These are phyloP conservation scores for Avena eriantha DNA, from an alignment of 176 grass and related monocot genomes.

Conservation along the genomic window DNA sequence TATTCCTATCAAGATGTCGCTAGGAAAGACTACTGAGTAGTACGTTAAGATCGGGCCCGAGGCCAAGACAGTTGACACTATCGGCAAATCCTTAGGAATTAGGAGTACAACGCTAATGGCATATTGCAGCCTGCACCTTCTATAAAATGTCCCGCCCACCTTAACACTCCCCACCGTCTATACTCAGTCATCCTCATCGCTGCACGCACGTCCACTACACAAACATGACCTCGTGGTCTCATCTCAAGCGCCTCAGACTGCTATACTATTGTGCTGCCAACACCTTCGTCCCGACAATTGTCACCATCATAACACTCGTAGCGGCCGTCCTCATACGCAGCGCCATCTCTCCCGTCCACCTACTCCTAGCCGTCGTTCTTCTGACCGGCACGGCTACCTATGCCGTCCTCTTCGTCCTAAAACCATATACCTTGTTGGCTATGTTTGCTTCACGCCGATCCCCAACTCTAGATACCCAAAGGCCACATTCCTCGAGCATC, in stretches of 20 bases:
- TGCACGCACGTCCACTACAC: not conserved
- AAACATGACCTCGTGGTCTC: not conserved
- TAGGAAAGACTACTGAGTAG: too few relatives aligned
- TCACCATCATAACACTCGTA: not conserved
- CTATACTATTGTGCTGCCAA: not conserved
- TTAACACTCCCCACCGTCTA: too few relatives aligned
- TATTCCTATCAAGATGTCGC: too few relatives aligned
- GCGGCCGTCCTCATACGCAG: too few relatives aligned
- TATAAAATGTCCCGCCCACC: too few relatives aligned
- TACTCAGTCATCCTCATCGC: not conserved
- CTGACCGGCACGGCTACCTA: not conserved
- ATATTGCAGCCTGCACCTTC: too few relatives aligned
- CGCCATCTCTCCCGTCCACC: not conserved
- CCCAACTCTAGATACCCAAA: constrained; percentile 3
- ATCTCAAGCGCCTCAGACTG: not conserved
- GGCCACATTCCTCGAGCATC: constrained; percentile 36
- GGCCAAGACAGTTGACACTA: too few relatives aligned
- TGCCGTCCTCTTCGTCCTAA: constrained; percentile 42
- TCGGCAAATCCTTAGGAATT: too few relatives aligned
- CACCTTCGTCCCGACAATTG: not conserved
- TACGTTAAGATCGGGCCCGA: too few relatives aligned
- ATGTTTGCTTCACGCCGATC: not conserved
- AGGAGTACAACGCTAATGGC: too few relatives aligned
- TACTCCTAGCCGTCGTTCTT: not conserved
- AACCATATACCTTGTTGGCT: not conserved